Evolutionary conservation across 371 early-diverging fungal species (phyloP).

Genomic region (Mortierella sp.): DNA sequence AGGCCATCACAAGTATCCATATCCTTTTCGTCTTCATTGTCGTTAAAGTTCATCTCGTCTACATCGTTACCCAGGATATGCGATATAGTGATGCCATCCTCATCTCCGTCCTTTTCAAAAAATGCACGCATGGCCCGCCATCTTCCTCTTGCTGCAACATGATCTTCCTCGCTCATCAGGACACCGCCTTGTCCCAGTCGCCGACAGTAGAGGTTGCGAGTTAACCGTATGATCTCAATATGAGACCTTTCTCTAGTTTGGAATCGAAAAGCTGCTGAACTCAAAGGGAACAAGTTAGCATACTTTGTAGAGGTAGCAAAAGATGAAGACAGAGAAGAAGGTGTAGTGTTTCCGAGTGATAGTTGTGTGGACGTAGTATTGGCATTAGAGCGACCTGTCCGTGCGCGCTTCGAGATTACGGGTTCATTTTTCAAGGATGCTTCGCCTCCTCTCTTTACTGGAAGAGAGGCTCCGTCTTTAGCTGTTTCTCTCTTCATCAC

Average conservation of each 20-base stretch:
- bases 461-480: not conserved
- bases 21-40: conserved; percentile 17
- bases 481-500: not conserved
- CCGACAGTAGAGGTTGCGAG: conserved; percentile 48
- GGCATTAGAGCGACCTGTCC: conserved; percentile 2
- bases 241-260: conserved; percentile 23
- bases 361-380: not conserved
- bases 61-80: conserved; percentile 21
- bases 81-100: conserved; percentile 23
- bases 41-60: conserved; percentile 49
- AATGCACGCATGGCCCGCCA: conserved; percentile 45
- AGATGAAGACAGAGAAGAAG: not conserved
- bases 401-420: conserved; percentile 15
- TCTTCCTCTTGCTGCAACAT: conserved; percentile 27
- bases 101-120: conserved; percentile 41
- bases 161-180: conserved; percentile 14
- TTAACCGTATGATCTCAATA: conserved; percentile 42
- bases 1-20: not conserved
- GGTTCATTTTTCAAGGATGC: not conserved
- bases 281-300: conserved; percentile 35
- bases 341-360: not conserved
- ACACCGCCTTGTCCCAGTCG: conserved; percentile 30
- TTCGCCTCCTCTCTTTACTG: conserved; percentile 5
- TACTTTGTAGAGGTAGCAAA: not conserved
- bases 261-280: conserved; percentile 26